These are phyloP conservation scores for Pelagophyceae sp. DNA, from an alignment of 352 stramenopile genomes.

Conservation along the genomic window DNA sequence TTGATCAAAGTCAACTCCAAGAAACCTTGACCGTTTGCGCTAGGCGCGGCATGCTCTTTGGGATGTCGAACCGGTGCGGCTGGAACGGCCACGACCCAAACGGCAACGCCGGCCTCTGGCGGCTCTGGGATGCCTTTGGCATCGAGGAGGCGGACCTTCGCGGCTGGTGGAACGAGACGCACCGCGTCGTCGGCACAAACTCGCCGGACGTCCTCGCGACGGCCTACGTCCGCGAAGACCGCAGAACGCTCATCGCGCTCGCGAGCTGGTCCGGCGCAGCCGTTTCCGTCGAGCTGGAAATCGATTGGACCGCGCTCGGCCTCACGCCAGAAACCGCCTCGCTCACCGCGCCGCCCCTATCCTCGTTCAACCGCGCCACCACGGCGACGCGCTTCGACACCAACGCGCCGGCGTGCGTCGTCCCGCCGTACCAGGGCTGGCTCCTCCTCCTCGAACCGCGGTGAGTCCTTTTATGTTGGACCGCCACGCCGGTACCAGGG, in stretches of 20 bases:
- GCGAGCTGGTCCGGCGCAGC: neutral
- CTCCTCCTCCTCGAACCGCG: neutral
- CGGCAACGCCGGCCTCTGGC: neutral
- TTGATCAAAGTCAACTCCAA: too few relatives aligned
- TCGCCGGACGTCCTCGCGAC: neutral
- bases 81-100: neutral
- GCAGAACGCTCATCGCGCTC: neutral
- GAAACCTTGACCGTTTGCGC: too few relatives aligned
- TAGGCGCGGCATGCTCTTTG: neutral
- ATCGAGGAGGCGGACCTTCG: neutral
- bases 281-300: neutral
- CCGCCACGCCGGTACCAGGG: neutral
- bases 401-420: too few relatives aligned
- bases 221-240: neutral
- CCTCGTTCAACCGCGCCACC: neutral
- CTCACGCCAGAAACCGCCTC: neutral
- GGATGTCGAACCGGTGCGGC: neutral
- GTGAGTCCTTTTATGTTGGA: too few relatives aligned
- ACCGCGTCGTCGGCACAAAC: neutral
- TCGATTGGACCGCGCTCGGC: neutral
- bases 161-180: neutral
- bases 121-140: neutral
- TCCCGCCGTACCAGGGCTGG: neutral
- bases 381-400: neutral
- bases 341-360: neutral